These are phyloP conservation scores for Schizosaccharomyces lindneri DNA, from an alignment of 805 yeast species.

Conservation along the genomic window DNA sequence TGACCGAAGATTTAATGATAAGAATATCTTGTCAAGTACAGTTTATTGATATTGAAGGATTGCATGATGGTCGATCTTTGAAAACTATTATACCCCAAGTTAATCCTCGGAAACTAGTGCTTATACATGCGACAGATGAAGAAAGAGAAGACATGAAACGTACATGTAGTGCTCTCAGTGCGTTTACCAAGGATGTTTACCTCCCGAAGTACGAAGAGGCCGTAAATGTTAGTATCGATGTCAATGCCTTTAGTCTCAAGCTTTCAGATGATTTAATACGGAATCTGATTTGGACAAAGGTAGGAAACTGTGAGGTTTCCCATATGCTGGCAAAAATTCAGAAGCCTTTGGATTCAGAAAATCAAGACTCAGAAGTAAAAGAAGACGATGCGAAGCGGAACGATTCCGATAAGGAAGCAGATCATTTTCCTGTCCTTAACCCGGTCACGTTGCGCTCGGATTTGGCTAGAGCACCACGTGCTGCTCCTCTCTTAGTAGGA, in stretches of 20 bases:
- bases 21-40: slow-evolving; percentile 44
- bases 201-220: slow-evolving; percentile 7
- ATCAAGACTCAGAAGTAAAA: neutral
- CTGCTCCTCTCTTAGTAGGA: slow-evolving; percentile 46
- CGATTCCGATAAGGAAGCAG: slow-evolving; percentile 5
- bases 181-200: slow-evolving; percentile 6
- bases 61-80: slow-evolving; percentile 63
- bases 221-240: slow-evolving; percentile 21
- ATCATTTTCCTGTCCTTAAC: neutral
- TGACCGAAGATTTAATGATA: slow-evolving; percentile 15
- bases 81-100: slow-evolving; percentile 51
- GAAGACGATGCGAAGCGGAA: slow-evolving; percentile 4
- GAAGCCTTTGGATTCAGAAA: neutral
- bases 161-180: slow-evolving; percentile 10
- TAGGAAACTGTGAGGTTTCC: slow-evolving; percentile 53
- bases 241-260: slow-evolving; percentile 32
- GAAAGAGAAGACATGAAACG: slow-evolving; percentile 6
- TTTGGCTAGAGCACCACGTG: slow-evolving; percentile 4
- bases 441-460: slow-evolving; percentile 3
- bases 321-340: slow-evolving; percentile 47
- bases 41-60: slow-evolving; percentile 58
- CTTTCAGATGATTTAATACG: slow-evolving; percentile 39
- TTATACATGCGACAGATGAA: slow-evolving; percentile 20
- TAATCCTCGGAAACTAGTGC: slow-evolving; percentile 49
- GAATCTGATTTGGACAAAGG: slow-evolving; percentile 57